Evolutionary conservation across 495 filamentous ascomycete genomes (phyloP).

Genomic region (Neurospora intermedia): DNA sequence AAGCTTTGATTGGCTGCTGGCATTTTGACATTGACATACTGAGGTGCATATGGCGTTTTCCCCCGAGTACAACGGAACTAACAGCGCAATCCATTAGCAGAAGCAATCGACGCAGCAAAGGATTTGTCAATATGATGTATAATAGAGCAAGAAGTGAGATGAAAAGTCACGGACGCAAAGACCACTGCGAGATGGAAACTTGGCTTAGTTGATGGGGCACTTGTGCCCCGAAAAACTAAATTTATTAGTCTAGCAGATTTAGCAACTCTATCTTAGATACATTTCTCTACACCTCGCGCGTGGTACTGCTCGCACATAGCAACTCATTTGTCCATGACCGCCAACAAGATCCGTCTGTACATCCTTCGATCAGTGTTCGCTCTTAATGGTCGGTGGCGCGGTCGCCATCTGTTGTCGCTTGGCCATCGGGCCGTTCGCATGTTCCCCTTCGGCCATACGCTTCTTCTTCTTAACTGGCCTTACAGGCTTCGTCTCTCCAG

Average conservation of each 20-base stretch:
- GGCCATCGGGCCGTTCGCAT: slow-evolving; percentile 5
- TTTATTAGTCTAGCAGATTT: slow-evolving; percentile 21
- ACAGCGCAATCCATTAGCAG: background rate
- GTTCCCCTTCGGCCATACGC: slow-evolving; percentile 17
- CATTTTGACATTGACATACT: background rate
- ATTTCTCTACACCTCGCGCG: background rate
- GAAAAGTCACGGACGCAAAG: background rate
- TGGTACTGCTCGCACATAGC: background rate
- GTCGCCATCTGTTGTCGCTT: slow-evolving; percentile 25
- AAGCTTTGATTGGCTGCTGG: background rate
- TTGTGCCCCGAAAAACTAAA: slow-evolving; percentile 24
- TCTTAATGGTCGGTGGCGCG: slow-evolving; percentile 11
- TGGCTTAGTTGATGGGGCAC: slow-evolving; percentile 21
- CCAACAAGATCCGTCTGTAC: background rate
- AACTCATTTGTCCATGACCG: background rate
- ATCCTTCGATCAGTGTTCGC: background rate
- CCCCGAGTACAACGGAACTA: background rate
- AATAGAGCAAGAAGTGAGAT: background rate
- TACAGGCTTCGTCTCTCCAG: slow-evolving; percentile 61
- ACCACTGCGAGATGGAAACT: background rate
- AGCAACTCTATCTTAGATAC: background rate
- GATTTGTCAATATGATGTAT: background rate
- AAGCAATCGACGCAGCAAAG: background rate
- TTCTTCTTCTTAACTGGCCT: slow-evolving; percentile 45
- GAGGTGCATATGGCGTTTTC: background rate